phyloP scores from a whole-genome alignment of 2,329 filamentous ascomycete genomes.

The Aspergillus quadricinctus region DNA sequence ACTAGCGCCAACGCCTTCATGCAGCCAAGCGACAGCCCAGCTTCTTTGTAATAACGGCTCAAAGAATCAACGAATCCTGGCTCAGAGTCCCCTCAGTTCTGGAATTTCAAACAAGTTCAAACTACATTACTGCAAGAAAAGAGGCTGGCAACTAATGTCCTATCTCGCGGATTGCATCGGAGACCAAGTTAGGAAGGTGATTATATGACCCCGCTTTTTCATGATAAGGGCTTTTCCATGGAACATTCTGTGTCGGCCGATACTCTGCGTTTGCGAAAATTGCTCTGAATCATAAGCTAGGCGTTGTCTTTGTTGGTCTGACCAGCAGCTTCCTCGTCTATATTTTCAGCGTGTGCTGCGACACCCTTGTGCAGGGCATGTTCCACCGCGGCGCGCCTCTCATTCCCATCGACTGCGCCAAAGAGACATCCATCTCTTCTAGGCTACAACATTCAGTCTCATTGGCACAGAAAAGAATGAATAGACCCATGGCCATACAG shows the following conservation, averaged over 20 bases:
- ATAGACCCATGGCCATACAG: constrained; percentile 33
- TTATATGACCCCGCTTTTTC: neutral
- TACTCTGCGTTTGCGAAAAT: neutral
- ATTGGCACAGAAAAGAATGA: constrained; percentile 34
- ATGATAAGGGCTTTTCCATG: neutral
- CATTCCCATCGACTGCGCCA: constrained; percentile 22
- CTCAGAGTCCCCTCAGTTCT: neutral
- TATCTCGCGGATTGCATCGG: too few relatives aligned
- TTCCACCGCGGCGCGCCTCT: constrained; percentile 22
- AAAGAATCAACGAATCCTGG: neutral
- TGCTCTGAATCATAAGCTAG: neutral
- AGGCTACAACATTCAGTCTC: constrained; percentile 37
- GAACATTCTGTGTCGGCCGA: neutral
- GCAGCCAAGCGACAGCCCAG: too few relatives aligned
- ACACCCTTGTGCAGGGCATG: constrained; percentile 23
- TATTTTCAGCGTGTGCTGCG: constrained; percentile 18
- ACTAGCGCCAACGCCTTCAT: too few relatives aligned
- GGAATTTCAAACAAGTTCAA: neutral
- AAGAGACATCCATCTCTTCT: constrained; percentile 39
- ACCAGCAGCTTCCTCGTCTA: constrained; percentile 6
- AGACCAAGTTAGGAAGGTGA: too few relatives aligned
- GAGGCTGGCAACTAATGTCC: too few relatives aligned
- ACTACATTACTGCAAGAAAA: too few relatives aligned
- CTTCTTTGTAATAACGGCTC: neutral
- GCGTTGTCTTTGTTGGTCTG: constrained; percentile 5